Conservation (phyloP, 345 rosid species). For the Euphorbia pulcherrima region DNA sequence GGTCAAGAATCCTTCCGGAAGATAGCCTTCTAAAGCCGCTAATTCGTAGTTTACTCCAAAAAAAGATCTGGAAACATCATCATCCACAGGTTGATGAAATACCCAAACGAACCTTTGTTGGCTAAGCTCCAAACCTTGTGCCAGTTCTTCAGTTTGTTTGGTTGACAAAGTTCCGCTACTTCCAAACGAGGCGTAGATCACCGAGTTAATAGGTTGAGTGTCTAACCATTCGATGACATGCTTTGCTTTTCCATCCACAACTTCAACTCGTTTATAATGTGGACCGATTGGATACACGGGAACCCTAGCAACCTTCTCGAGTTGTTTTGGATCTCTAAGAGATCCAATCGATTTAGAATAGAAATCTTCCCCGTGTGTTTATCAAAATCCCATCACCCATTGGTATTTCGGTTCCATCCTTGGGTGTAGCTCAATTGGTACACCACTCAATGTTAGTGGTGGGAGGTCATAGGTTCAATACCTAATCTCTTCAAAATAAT, state of each 20-base stretch:
- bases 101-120: slow-evolving; percentile 50
- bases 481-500: too few relatives aligned
- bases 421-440: too few relatives aligned
- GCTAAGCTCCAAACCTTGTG: slow-evolving; percentile 40
- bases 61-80: slow-evolving; percentile 12
- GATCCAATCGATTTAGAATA: slow-evolving; percentile 10
- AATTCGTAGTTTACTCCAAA: slow-evolving; percentile 11
- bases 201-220: slow-evolving; percentile 30
- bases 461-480: too few relatives aligned
- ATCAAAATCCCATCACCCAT: slow-evolving; percentile 13
- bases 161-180: slow-evolving; percentile 27
- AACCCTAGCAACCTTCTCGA: neutral
- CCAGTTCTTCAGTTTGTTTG: slow-evolving; percentile 41
- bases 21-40: neutral
- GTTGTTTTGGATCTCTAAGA: neutral
- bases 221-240: slow-evolving; percentile 37
- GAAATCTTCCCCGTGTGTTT: slow-evolving; percentile 22
- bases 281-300: slow-evolving; percentile 16
- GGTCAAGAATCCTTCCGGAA: slow-evolving; percentile 37
- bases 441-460: too few relatives aligned
- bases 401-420: neutral
- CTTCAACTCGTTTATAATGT: neutral
- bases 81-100: slow-evolving; percentile 15
- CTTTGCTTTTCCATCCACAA: neutral
- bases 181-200: slow-evolving; percentile 49